Conservation (phyloP, 225 moss, liverwort and hornwort genomes). For the Pseudoscleropodium purum region DNA sequence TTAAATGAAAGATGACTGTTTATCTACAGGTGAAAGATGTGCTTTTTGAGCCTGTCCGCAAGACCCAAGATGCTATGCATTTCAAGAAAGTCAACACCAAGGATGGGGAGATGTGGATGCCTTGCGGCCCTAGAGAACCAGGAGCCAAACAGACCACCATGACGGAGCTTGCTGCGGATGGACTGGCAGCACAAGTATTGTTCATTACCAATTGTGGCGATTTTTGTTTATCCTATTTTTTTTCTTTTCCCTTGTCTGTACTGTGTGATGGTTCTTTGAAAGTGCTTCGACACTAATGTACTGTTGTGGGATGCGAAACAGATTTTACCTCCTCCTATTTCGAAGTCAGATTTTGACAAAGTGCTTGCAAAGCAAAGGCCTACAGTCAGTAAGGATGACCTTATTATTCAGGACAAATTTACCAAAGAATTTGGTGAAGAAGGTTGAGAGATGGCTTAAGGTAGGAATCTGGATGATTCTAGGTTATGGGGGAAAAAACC, state of each 20-base stretch:
- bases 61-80: constrained; percentile 96
- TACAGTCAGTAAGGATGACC: constrained; percentile 91
- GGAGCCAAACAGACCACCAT: constrained; percentile 78
- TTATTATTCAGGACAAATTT: constrained; percentile 93
- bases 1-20: background rate
- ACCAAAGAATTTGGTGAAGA: constrained; percentile 97
- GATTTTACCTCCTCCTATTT: constrained; percentile 89
- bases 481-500: background rate
- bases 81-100: constrained; percentile 53
- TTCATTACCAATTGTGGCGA: background rate
- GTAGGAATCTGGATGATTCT: constrained; percentile 20
- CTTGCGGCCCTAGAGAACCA: constrained; percentile 68
- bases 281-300: background rate
- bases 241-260: background rate
- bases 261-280: background rate
- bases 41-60: constrained; percentile 93
- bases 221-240: background rate
- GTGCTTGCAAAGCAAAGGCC: constrained; percentile 91
- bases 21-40: constrained; percentile 75
- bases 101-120: constrained; percentile 90
- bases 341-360: constrained; percentile 93
- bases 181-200: constrained; percentile 40
- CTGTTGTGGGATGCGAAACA: constrained; percentile 11
- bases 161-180: constrained; percentile 60
- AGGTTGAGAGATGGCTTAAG: constrained; percentile 38